Conservation (phyloP, 495 filamentous ascomycete genomes). For the Penicillium bialowiezense region DNA sequence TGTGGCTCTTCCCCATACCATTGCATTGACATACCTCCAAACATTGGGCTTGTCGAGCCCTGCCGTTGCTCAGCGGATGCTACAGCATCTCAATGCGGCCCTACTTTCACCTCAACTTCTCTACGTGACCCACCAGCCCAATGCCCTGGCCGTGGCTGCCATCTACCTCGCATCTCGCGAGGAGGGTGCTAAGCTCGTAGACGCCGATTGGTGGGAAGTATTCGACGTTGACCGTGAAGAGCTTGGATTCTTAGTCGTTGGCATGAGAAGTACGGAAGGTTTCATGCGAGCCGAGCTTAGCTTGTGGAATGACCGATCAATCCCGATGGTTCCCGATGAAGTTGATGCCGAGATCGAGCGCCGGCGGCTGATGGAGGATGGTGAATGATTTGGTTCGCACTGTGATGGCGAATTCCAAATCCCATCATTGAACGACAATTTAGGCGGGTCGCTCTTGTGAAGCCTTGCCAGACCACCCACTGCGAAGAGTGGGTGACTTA, state of each 20-base stretch:
- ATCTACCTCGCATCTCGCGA: conserved; percentile 89
- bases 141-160: conserved; percentile 78
- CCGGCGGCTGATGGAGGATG: conserved; percentile 53
- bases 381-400: conserved; percentile 31
- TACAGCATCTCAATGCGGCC: conserved; percentile 78
- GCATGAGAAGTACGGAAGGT: conserved; percentile 73
- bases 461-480: not conserved
- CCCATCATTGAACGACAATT: not conserved
- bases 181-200: conserved; percentile 69
- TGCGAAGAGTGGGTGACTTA: too few species aligned
- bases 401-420: not conserved
- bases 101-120: conserved; percentile 84
- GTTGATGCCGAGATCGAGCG: conserved; percentile 62
- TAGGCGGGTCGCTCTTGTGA: not conserved
- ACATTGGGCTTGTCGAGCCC: conserved; percentile 61
- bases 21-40: conserved; percentile 92
- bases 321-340: conserved; percentile 49
- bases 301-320: conserved; percentile 38
- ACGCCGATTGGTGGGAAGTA: conserved; percentile 91
- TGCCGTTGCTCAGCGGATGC: conserved; percentile 56
- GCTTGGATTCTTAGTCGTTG: conserved; percentile 88
- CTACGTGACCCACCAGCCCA: conserved; percentile 89
- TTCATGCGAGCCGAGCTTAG: conserved; percentile 57
- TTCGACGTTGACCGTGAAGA: conserved; percentile 97
- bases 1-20: conserved; percentile 76